Percentiles rank a stretch among this genome's conserved stretches.
phyloP scores from a whole-genome alignment of 768 basidiomycete species.

The Macrocybe gigantea region DNA sequence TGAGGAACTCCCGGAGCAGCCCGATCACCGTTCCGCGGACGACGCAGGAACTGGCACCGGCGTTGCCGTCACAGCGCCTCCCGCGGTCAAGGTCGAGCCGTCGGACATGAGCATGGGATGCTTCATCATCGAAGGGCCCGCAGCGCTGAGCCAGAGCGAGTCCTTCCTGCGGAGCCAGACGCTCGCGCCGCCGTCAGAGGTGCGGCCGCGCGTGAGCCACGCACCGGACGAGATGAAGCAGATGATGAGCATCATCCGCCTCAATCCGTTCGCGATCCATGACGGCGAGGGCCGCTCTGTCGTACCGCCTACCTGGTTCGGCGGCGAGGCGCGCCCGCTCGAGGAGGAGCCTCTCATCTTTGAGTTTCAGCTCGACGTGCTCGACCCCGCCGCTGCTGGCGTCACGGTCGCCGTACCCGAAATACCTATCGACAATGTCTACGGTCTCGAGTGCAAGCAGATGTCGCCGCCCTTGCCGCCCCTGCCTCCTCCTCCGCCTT shows the following conservation, averaged over 20 bases:
- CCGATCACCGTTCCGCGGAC: no score
- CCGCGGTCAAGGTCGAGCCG: constrained; percentile 32
- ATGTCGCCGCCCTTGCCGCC: no score
- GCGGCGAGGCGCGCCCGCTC: constrained; percentile 52
- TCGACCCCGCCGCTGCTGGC: no score
- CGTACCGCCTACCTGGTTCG: constrained; percentile 32
- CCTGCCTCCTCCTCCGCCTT: no score
- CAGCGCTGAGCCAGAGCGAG: constrained; percentile 12
- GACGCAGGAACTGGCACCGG: not conserved
- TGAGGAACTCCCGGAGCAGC: no score
- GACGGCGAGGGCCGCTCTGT: constrained; percentile 36
- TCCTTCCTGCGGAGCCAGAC: constrained; percentile 24
- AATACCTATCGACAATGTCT: no score
- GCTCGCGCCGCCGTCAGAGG: constrained; percentile 53
- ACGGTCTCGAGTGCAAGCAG: no score
- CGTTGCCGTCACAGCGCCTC: constrained; percentile 4
- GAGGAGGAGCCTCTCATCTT: constrained; percentile 55
- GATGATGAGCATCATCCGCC: constrained; percentile 75
- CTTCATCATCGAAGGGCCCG: constrained; percentile 41
- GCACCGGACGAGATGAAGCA: constrained; percentile 63
- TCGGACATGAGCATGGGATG: constrained; percentile 9
- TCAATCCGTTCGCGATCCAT: constrained; percentile 73
- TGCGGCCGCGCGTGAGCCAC: constrained; percentile 72
- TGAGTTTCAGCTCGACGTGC: constrained; percentile 54
- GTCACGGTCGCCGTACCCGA: no score